Evolutionary conservation across 352 stramenopile genomes (phyloP).

Genomic region (Chrysophaeum taylorii): DNA sequence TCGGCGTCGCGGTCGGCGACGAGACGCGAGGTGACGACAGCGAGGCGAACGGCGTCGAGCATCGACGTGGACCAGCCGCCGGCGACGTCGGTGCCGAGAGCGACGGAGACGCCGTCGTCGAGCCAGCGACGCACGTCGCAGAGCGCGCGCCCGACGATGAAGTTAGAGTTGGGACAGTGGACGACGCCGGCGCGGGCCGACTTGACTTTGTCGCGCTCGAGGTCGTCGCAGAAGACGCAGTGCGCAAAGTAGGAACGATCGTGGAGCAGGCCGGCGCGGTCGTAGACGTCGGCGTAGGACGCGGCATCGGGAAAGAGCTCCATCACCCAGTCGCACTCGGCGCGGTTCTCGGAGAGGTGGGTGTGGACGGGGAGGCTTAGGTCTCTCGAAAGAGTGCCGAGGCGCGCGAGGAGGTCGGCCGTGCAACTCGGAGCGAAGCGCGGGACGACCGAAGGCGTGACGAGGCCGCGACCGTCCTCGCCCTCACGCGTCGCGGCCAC

Average conservation of each 20-base stretch:
- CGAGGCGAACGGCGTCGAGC: conserved; percentile 72
- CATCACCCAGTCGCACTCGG: conserved; percentile 70
- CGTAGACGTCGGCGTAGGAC: conserved; percentile 66
- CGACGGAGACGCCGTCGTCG: conserved; percentile 71
- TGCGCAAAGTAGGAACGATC: conserved; percentile 83
- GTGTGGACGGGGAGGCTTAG: conserved; percentile 56
- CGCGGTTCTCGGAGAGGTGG: conserved; percentile 73
- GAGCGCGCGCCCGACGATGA: conserved; percentile 79
- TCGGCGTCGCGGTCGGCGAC: conserved; percentile 6
- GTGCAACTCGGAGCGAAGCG: conserved; percentile 82
- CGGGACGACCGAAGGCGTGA: conserved; percentile 78
- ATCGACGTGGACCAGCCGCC: conserved; percentile 85
- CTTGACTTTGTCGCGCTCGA: conserved; percentile 59
- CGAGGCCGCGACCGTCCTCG: conserved; percentile 35
- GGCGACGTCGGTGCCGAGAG: conserved; percentile 81
- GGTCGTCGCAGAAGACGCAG: conserved; percentile 66
- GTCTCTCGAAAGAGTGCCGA: conserved; percentile 58
- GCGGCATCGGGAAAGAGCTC: conserved; percentile 57
- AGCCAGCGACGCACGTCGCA: no score
- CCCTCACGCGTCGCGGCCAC: conserved; percentile 14
- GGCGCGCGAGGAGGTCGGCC: conserved; percentile 59
- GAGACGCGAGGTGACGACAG: conserved; percentile 34
- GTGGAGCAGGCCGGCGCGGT: conserved; percentile 69
- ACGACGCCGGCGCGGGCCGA: conserved; percentile 62
- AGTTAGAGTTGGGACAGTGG: conserved; percentile 86